phyloP scores from a whole-genome alignment of 2,329 filamentous ascomycete species.

The Diaporthe sp. region DNA sequence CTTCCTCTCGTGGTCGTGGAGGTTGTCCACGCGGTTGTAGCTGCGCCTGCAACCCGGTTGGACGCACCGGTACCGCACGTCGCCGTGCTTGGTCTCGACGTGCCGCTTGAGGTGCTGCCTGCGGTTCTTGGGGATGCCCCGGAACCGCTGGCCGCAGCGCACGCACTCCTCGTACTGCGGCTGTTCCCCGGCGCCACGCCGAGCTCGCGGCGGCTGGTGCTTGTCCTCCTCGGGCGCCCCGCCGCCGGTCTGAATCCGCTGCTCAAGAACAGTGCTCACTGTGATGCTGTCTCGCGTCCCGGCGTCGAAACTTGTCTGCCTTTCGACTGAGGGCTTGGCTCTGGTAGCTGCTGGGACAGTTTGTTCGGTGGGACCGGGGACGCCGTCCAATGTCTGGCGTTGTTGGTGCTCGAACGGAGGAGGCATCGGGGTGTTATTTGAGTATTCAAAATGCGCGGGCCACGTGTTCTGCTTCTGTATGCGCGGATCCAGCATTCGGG shows the following conservation, averaged over 20 bases:
- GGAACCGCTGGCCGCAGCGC: neutral
- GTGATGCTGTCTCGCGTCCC: constrained; percentile 3
- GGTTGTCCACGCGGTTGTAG: constrained; percentile 25
- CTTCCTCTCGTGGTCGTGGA: constrained; percentile 13
- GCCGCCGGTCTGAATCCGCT: neutral
- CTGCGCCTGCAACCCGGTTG: neutral
- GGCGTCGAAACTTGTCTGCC: neutral
- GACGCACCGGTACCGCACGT: neutral
- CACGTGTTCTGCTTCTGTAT: neutral
- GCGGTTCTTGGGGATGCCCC: constrained; percentile 5
- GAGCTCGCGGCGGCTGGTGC: neutral
- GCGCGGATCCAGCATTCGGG: neutral
- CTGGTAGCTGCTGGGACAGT: neutral
- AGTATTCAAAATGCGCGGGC: neutral
- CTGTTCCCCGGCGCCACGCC: neutral
- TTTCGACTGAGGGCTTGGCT: neutral
- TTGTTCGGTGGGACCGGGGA: neutral
- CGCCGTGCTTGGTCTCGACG: neutral
- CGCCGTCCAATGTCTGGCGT: neutral
- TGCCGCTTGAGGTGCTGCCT: constrained; percentile 23
- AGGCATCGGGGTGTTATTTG: neutral
- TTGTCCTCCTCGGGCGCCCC: neutral
- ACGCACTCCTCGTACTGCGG: neutral
- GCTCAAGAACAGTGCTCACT: neutral
- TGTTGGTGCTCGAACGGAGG: neutral